phyloP scores from a whole-genome alignment of 2,329 filamentous ascomycete species.

The Ceratocystis cacaofunesta region DNA sequence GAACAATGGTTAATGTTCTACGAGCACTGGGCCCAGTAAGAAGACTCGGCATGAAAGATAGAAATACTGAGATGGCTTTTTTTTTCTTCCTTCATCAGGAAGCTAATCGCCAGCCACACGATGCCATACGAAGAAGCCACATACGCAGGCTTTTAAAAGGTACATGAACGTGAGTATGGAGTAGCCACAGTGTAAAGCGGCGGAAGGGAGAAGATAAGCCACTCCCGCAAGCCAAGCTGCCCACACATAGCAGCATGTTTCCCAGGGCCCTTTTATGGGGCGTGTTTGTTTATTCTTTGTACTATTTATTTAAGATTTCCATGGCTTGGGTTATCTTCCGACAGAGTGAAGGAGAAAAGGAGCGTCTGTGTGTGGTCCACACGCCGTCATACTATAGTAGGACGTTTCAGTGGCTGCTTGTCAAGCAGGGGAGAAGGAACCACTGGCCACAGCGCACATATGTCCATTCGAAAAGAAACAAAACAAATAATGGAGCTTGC shows the following conservation, averaged over 20 bases:
- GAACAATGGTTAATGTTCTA: background rate
- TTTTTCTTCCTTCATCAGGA: no score
- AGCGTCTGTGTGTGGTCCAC: background rate
- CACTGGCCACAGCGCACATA: background rate
- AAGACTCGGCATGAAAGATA: background rate
- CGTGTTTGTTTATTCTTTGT: background rate
- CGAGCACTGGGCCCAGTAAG: background rate
- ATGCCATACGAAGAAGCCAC: background rate
- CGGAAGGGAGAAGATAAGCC: background rate
- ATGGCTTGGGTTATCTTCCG: background rate
- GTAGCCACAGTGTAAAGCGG: background rate
- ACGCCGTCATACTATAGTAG: background rate
- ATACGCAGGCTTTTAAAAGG: background rate
- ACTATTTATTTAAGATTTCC: background rate
- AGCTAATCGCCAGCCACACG: no score
- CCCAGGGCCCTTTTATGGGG: background rate
- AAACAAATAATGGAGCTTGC: background rate
- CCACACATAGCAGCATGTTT: background rate
- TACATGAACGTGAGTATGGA: background rate
- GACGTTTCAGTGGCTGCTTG: slow-evolving; percentile 4
- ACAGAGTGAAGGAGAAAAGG: background rate
- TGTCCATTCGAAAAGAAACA: background rate
- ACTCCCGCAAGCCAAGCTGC: background rate
- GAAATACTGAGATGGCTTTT: no score
- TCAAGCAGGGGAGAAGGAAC: background rate